Evolutionary conservation across 1,284 basidiomycete species (phyloP).

Genomic region (Cutaneotrichosporon daszewskae): DNA sequence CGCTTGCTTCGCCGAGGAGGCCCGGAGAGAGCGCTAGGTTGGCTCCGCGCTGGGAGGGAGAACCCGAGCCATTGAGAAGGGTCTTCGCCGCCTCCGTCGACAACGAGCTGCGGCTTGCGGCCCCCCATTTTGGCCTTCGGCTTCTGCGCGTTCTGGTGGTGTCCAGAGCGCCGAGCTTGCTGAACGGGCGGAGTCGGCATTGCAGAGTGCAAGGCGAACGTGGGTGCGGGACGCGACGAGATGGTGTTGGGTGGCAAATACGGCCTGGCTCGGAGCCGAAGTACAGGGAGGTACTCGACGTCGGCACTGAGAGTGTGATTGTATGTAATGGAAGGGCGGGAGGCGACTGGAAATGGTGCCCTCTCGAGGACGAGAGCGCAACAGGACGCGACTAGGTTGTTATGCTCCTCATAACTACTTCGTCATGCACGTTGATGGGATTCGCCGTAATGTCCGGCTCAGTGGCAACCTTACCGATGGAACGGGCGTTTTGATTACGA

Average conservation of each 20-base stretch:
- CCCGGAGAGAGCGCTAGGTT: slow-evolving; percentile 47
- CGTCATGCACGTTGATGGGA: no score
- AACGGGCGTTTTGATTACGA: no score
- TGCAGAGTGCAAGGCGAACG: no score
- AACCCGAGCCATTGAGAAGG: slow-evolving; percentile 61
- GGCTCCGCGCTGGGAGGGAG: slow-evolving; percentile 64
- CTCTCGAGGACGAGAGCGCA: no score
- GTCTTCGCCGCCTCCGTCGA: slow-evolving; percentile 21
- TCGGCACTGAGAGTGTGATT: not conserved
- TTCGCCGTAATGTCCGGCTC: no score
- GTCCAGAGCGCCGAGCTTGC: slow-evolving; percentile 3
- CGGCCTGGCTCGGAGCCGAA: no score
- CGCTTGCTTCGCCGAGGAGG: slow-evolving; percentile 64
- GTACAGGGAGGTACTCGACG: not conserved
- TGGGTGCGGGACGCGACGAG: not conserved
- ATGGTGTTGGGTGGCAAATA: slow-evolving; percentile 3
- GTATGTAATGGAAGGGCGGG: no score
- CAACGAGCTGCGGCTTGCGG: slow-evolving; percentile 27
- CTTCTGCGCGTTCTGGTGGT: no score
- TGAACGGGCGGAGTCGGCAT: slow-evolving; percentile 6
- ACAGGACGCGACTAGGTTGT: no score
- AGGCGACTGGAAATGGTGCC: no score
- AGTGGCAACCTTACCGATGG: no score
- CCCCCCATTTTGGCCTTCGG: slow-evolving; percentile 6
- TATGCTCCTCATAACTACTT: no score